Evolutionary conservation across 768 basidiomycete genomes (phyloP).

Genomic region (Podaxis rugospora): DNA sequence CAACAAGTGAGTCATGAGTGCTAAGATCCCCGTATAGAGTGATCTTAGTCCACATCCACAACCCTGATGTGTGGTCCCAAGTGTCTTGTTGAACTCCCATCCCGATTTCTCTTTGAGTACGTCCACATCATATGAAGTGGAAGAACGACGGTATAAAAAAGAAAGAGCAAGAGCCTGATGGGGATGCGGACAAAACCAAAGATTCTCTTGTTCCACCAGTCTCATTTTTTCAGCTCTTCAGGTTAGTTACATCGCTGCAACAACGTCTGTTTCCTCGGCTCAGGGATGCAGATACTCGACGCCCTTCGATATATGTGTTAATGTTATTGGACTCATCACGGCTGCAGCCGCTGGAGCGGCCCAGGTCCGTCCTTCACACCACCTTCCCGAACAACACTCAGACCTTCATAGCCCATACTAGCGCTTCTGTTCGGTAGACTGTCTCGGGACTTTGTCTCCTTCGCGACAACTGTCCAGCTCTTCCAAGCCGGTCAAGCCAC

Average conservation of each 20-base stretch:
- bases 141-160: neutral
- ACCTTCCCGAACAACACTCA: neutral
- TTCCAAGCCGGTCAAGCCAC: conserved; percentile 19
- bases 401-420: conserved; percentile 49
- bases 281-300: conserved; percentile 53
- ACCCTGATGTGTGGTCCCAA: neutral
- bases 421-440: conserved; percentile 74
- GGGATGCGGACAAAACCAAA: neutral
- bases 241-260: neutral
- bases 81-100: neutral
- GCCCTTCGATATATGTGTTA: conserved; percentile 49
- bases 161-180: neutral
- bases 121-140: neutral
- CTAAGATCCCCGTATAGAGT: neutral
- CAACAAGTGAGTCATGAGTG: neutral
- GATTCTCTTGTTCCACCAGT: neutral
- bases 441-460: conserved; percentile 56
- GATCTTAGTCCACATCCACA: neutral
- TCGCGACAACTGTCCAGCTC: conserved; percentile 27
- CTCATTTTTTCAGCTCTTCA: conserved; percentile 11
- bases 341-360: conserved; percentile 69
- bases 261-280: neutral
- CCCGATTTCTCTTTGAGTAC: neutral
- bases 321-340: conserved; percentile 58
- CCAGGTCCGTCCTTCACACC: conserved; percentile 39